Evolutionary conservation across 202 grass and related monocot genomes (phyloP).

Genomic region (Carex arenaria): DNA sequence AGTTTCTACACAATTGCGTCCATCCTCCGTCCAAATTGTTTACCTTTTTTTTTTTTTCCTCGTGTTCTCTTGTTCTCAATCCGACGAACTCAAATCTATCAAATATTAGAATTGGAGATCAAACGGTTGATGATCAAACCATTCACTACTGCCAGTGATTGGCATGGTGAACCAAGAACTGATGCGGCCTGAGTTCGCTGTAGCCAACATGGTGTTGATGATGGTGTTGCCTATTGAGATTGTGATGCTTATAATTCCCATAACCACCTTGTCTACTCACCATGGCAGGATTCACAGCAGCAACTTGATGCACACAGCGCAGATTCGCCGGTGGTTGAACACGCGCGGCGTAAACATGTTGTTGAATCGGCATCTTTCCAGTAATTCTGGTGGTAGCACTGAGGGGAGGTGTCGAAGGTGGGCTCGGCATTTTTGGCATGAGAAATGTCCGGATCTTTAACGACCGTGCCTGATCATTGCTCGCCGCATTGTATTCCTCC

Average conservation of each 20-base stretch:
- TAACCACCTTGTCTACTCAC: slow-evolving; percentile 15
- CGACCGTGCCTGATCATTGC: slow-evolving; percentile 17
- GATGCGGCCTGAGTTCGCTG: slow-evolving; percentile 7
- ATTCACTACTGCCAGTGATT: slow-evolving; percentile 30
- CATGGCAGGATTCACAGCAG: slow-evolving; percentile 19
- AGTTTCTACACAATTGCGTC: slow-evolving; percentile 11
- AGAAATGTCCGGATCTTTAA: slow-evolving; percentile 70
- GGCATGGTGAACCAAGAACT: slow-evolving; percentile 34
- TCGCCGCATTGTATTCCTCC: slow-evolving; percentile 52
- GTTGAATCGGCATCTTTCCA: not conserved
- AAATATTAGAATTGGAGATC: slow-evolving; percentile 22
- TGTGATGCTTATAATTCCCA: slow-evolving; percentile 9
- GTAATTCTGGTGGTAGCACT: not conserved
- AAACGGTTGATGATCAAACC: slow-evolving; percentile 1
- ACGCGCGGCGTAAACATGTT: not conserved
- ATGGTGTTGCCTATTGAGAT: slow-evolving; percentile 7
- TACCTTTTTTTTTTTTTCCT: slow-evolving; percentile 8
- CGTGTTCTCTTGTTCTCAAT: slow-evolving; percentile 1
- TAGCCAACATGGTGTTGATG: slow-evolving; percentile 8
- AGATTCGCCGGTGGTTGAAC: not conserved
- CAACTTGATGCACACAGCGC: slow-evolving; percentile 19
- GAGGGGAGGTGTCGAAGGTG: not conserved
- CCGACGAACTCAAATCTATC: slow-evolving; percentile 19
- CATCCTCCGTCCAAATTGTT: slow-evolving; percentile 24
- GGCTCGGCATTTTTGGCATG: slow-evolving; percentile 7